Evolutionary conservation across 1,139 yeast species (phyloP).

Genomic region (Maudiozyma humilis): DNA sequence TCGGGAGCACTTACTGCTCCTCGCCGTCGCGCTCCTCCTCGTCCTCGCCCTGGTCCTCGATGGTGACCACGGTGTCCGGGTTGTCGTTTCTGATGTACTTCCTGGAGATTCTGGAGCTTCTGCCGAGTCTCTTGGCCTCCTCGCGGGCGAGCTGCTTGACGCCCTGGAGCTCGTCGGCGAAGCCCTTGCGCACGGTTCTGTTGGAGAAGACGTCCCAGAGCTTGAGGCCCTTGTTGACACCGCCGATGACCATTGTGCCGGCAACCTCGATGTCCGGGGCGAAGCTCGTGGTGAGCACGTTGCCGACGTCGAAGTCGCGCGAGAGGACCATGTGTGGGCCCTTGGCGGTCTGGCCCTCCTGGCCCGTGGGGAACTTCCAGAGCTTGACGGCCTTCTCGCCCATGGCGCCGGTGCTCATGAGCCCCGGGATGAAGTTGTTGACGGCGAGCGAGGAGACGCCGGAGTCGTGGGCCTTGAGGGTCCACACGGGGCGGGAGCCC

Average conservation of each 20-base stretch:
- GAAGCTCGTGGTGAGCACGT: conserved; percentile 74
- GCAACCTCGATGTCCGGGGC: conserved; percentile 84
- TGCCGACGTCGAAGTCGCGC: conserved; percentile 92
- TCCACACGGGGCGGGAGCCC: conserved; percentile 73
- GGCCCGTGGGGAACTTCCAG: conserved; percentile 61
- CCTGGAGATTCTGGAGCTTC: conserved; percentile 65
- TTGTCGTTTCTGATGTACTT: conserved; percentile 45
- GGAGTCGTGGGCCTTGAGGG: conserved; percentile 92
- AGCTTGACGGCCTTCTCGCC: conserved; percentile 79
- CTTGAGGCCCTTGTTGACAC: conserved; percentile 74
- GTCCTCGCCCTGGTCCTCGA: conserved; percentile 54
- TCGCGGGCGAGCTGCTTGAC: conserved; percentile 51
- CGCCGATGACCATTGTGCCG: conserved; percentile 81
- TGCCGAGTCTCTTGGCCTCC: conserved; percentile 47
- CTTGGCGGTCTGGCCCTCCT: conserved; percentile 27
- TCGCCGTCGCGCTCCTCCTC: conserved; percentile 36
- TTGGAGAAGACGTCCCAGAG: conserved; percentile 91
- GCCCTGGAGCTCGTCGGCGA: conserved; percentile 48
- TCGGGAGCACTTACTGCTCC: conserved; percentile 11
- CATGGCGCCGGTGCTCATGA: conserved; percentile 83
- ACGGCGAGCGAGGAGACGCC: conserved; percentile 79
- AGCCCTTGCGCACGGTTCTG: conserved; percentile 62
- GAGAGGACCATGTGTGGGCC: conserved; percentile 87
- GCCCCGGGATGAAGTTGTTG: conserved; percentile 59
- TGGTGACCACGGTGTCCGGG: conserved; percentile 50